Evolutionary conservation across 2,329 filamentous ascomycete species (phyloP), one percentile per base, ranked within the genome.

Genomic region (Pezicula radicicola): DNA sequence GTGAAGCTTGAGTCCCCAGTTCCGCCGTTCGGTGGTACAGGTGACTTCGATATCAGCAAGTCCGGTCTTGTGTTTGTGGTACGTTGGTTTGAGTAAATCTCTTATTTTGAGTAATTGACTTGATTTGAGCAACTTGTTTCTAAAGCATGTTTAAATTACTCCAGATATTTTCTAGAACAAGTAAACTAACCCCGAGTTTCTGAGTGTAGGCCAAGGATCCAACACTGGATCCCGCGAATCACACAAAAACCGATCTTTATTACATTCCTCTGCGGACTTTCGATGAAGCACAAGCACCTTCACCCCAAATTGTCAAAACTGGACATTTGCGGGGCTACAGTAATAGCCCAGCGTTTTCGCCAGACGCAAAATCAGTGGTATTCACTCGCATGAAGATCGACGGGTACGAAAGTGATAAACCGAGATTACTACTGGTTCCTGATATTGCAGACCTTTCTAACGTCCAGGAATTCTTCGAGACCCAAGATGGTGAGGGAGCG

Each of bases 221-320:
- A 0, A 73, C 81, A 10, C 69, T 91, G 25, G 83, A 88, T 61
- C 83, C 81, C 3, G 88, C 89, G 0, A 79, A 88, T 51, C 83
- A 88, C 67, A 96, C 91, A 6, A 93, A 92, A 63, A 87, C 87
- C 0, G 88, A 94, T 63, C 79, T 95, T 30, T 96, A 94, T 69
- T 82, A 86, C 44, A 79, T 88, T 4, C 79, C 84, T 0, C 72
- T 91, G 30, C 73, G 76, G 46, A 80, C 77, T 4, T 91, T 87
- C 63, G 69, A 75, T 5, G 76, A 84, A 48, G 58, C 68, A 49
- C 64, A 77, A 65, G 68, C 83, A 55, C 72, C 76, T 21, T 53
- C 66, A 49, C 83, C 77, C 4, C 77, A 74, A 63, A 72, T 79
- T 49, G 74, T 81, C 50, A 75, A 77, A 65, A 86, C 81, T 19